Evolutionary conservation across 2,329 filamentous ascomycete genomes (phyloP).

Genomic region (Lachnellula occidentalis): DNA sequence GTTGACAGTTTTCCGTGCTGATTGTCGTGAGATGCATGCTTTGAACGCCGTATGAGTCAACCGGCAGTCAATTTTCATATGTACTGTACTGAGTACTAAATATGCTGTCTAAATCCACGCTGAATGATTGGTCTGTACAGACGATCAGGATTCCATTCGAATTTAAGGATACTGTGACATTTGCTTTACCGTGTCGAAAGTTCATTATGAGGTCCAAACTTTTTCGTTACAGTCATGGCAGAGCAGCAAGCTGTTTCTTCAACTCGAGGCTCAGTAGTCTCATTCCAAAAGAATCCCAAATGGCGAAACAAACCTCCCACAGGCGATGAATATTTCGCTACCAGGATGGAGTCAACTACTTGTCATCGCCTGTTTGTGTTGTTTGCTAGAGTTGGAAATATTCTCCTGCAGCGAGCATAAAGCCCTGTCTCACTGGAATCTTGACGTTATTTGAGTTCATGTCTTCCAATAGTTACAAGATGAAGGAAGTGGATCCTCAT

Average conservation of each 20-base stretch:
- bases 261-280: background rate
- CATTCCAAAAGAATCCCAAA: background rate
- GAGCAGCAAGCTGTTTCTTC: background rate
- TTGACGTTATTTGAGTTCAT: too few species aligned
- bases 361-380: background rate
- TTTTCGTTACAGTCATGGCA: too few species aligned
- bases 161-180: too few species aligned
- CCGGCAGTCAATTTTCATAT: background rate
- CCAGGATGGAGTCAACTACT: background rate
- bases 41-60: background rate
- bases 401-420: background rate
- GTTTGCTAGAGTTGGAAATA: background rate
- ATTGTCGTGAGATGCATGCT: background rate
- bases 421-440: background rate
- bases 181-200: too few species aligned
- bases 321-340: background rate
- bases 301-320: background rate
- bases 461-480: too few species aligned
- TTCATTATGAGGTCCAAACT: too few species aligned
- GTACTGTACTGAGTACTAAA: background rate
- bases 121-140: background rate
- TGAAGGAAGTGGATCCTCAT: too few species aligned
- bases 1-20: background rate
- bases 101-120: background rate
- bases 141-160: too few species aligned